A percentile compares a stretch with the other conserved stretches of the same genome.
These are phyloP conservation scores for Chimonanthus salicifolius DNA, from an alignment of 164 flowering plant species.

Conservation along the genomic window DNA sequence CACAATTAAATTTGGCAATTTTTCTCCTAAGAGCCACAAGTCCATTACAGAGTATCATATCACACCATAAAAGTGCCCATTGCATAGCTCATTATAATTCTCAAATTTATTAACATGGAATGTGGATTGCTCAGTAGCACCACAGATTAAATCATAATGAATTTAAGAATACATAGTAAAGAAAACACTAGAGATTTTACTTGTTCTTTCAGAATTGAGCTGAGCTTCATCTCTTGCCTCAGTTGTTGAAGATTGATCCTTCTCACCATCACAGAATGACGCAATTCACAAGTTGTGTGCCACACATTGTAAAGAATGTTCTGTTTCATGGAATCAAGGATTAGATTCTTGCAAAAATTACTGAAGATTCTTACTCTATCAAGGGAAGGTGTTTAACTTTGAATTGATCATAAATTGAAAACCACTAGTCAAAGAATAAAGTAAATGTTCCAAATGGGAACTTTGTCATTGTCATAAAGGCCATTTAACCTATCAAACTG, in stretches of 20 bases:
- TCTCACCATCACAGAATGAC: conserved; percentile 53
- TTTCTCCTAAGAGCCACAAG: no score
- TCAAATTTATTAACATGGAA: background rate
- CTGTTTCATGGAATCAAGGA: conserved; percentile 32
- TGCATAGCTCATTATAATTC: background rate
- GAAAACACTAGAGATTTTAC: conserved; percentile 27
- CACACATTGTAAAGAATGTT: conserved; percentile 55
- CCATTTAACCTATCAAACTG: no score
- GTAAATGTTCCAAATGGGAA: no score
- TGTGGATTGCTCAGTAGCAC: background rate
- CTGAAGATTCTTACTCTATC: background rate
- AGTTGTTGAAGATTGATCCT: conserved; percentile 57
- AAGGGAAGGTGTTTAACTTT: background rate
- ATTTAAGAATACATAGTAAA: background rate
- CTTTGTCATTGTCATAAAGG: no score
- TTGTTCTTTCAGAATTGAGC: conserved; percentile 53
- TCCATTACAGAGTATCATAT: no score
- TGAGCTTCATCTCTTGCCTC: conserved; percentile 58
- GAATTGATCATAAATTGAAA: background rate
- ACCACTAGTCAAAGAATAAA: background rate
- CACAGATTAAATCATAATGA: background rate
- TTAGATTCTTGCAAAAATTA: background rate
- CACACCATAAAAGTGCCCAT: background rate
- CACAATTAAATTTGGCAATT: no score
- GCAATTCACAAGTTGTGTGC: conserved; percentile 40